Conservation (phyloP, 2,329 filamentous ascomycete species). For the Sarocladiaceae sp. region DNA sequence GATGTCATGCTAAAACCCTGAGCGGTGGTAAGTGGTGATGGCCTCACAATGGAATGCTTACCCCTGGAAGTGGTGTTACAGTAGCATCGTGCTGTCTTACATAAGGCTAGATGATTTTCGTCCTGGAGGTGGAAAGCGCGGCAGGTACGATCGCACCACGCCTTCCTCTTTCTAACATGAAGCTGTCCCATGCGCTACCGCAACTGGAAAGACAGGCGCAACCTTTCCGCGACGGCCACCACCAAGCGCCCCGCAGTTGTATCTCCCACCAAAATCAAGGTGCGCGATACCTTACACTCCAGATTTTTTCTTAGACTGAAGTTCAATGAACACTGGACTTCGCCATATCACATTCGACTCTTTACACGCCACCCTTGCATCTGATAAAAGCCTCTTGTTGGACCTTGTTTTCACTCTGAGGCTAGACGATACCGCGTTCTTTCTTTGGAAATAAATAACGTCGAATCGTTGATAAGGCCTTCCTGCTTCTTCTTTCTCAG, state of each 20-base stretch:
- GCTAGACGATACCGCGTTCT: no score
- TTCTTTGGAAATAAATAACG: no score
- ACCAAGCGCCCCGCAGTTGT: constrained; percentile 1
- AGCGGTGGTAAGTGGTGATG: no score
- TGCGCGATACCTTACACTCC: background rate
- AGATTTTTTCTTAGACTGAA: background rate
- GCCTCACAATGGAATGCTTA: background rate
- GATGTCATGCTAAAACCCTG: background rate
- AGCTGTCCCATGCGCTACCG: background rate
- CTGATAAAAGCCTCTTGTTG: no score
- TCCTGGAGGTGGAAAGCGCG: background rate
- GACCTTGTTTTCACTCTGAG: no score
- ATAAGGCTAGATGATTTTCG: background rate
- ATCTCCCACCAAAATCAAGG: background rate
- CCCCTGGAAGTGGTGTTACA: constrained; percentile 2
- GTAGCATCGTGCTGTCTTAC: background rate
- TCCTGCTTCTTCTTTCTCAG: background rate
- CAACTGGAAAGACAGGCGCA: background rate
- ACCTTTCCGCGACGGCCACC: background rate
- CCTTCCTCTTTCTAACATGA: background rate
- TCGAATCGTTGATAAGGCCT: no score
- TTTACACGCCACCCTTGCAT: background rate
- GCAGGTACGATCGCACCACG: background rate
- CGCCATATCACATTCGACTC: background rate
- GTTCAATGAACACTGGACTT: background rate